phyloP scores from a whole-genome alignment of 495 filamentous ascomycete species.

The Staphylotrichum tortipilum region DNA sequence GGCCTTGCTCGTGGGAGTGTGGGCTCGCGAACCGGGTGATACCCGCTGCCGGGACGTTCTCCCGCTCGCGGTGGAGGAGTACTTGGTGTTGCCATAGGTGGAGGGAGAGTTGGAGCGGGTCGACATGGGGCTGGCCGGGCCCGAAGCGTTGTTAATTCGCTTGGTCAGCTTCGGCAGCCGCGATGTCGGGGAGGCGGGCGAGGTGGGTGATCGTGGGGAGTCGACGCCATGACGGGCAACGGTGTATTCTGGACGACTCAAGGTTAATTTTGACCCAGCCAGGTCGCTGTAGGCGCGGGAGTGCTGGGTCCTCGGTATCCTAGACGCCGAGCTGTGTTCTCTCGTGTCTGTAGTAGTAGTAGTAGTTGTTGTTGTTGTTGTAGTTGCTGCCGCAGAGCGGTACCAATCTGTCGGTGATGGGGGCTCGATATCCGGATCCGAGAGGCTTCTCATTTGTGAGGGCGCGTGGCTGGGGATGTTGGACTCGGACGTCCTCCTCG shows the following conservation, averaged over 20 bases:
- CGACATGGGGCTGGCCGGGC: slow-evolving; percentile 38
- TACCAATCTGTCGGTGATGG: slow-evolving; percentile 49
- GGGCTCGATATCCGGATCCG: slow-evolving; percentile 40
- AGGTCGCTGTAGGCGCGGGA: slow-evolving; percentile 43
- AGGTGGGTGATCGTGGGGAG: slow-evolving; percentile 17
- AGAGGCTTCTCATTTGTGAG: slow-evolving; percentile 34
- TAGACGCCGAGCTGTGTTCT: slow-evolving; percentile 20
- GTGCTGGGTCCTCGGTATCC: slow-evolving; percentile 30
- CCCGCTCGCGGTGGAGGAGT: slow-evolving; percentile 27
- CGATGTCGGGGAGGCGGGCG: slow-evolving; percentile 30
- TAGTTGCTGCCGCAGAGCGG: too few species aligned
- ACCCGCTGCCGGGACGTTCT: slow-evolving; percentile 31
- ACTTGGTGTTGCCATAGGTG: slow-evolving; percentile 32
- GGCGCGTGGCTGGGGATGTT: slow-evolving; percentile 26
- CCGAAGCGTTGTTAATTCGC: slow-evolving; percentile 33
- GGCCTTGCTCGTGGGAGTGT: slow-evolving; percentile 28
- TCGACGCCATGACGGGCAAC: slow-evolving; percentile 15
- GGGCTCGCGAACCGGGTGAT: slow-evolving; percentile 15
- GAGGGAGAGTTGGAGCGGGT: slow-evolving; percentile 45
- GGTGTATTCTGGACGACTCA: slow-evolving; percentile 18
- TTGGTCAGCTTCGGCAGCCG: slow-evolving; percentile 37
- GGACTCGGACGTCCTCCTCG: slow-evolving; percentile 41
- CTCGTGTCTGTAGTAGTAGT: too few species aligned
- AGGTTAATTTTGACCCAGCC: slow-evolving; percentile 29
- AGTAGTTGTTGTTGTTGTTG: too few species aligned